Evolutionary conservation across 2,329 filamentous ascomycete genomes (phyloP), one percentile per base, ranked within the genome.

Genomic region (Apiospora malaysiana): DNA sequence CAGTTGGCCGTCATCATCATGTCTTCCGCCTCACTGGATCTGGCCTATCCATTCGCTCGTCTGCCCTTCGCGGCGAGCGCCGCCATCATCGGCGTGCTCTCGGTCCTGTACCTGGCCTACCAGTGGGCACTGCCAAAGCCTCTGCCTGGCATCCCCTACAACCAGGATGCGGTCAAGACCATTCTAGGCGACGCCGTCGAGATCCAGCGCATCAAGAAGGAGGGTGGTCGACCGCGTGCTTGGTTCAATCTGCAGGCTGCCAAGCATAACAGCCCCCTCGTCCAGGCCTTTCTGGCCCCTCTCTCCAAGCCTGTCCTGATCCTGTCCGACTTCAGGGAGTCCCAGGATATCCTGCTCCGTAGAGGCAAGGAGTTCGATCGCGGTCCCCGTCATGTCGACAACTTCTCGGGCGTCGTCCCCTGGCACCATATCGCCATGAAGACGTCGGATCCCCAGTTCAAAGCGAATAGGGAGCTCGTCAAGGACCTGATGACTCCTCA

Each of bases 401-500:
- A 73, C 1, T 73, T 79, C 18, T 27, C 68, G 12, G 73, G 73
- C 56, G 65, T 76, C 1, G 70, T 76, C 14, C 73, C 73, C 3
- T 66, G 75, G 21, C 76, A 78, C 51, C 80, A 82, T 70, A 78
- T 82, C 71, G 73, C 73, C 5, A 79, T 82, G 79, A 72, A 75
- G 69, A 78, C 78, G 14, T 72, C 74, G 21, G 74, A 80, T 65
- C 77, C 78, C 2, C 73, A 77, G 21, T 79, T 78, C 72, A 79
- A 76, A 71, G 51, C 45, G 14, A 78, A 81, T 59, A 77, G 76
- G 51, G 75, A 78, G 68, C 74, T 83, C 6, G 72, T 81, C 18
- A 76, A 78, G 65, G 81, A 82, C 49, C 74, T 82, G 5, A 81
- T 83, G 81, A 76, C 79, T 18, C 78, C 79, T 0, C 71, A 70